These are phyloP conservation scores for Cornus suecica DNA, from an alignment of 148 eudicot genomes.

Conservation along the genomic window DNA sequence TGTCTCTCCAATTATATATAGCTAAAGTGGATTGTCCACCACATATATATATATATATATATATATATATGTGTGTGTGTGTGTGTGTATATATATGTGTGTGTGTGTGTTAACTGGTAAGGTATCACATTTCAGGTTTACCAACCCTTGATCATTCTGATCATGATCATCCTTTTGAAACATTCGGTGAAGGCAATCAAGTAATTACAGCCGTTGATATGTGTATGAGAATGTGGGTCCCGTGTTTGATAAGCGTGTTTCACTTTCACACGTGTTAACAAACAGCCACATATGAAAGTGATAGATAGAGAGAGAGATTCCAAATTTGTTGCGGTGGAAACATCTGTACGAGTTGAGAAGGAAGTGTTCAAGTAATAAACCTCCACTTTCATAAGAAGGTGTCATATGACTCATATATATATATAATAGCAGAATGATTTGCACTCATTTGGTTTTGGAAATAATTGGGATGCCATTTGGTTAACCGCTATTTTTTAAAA, in stretches of 20 bases:
- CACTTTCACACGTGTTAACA: background rate
- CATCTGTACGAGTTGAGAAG: conserved; percentile 1
- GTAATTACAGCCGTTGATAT: background rate
- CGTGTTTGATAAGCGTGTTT: background rate
- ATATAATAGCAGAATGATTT: no score
- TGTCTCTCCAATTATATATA: background rate
- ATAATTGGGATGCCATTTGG: no score
- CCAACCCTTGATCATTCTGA: background rate
- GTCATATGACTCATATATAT: no score
- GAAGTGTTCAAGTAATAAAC: background rate
- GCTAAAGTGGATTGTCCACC: no score
- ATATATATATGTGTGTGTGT: no score
- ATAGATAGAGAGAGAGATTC: background rate
- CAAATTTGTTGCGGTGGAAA: conserved; percentile 13
- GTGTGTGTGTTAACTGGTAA: no score
- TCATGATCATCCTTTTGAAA: background rate
- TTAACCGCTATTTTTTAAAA: no score
- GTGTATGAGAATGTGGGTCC: background rate
- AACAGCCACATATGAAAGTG: background rate
- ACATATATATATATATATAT: no score
- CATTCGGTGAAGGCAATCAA: background rate
- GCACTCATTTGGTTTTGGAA: no score
- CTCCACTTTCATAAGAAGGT: background rate
- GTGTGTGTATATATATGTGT: no score
- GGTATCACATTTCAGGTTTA: background rate